phyloP scores from a whole-genome alignment of 1,139 yeast genomes.

The Diutina mesorugosa region DNA sequence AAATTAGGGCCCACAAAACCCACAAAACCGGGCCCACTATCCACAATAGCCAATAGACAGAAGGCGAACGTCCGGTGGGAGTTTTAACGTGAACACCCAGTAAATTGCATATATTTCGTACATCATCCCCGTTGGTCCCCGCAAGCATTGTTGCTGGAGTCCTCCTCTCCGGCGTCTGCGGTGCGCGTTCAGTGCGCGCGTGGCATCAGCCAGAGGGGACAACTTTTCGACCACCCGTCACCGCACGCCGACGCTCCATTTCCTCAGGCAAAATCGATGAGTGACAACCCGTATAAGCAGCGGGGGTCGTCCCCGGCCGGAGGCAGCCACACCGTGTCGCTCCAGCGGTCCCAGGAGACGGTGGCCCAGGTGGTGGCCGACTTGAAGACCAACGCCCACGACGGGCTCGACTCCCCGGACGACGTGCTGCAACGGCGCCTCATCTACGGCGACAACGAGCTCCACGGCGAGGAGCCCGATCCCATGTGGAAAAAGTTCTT shows the following conservation, averaged over 20 bases:
- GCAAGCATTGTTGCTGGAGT: neutral
- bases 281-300: neutral
- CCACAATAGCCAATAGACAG: no score
- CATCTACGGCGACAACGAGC: slow-evolving; percentile 67
- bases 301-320: neutral
- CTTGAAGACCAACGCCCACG: slow-evolving; percentile 42
- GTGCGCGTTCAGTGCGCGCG: neutral
- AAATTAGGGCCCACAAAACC: no score
- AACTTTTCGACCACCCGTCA: neutral
- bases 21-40: no score
- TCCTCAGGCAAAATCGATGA: neutral
- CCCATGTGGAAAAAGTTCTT: slow-evolving; percentile 55
- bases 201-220: neutral
- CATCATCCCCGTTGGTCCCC: no score
- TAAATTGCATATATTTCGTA: no score
- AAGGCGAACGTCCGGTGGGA: no score
- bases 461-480: slow-evolving; percentile 66
- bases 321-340: slow-evolving; percentile 23
- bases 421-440: slow-evolving; percentile 63
- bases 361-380: slow-evolving; percentile 49
- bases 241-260: neutral
- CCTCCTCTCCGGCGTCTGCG: neutral
- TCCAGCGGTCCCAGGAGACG: slow-evolving; percentile 41
- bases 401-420: slow-evolving; percentile 54
- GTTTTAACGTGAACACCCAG: no score